phyloP scores from a whole-genome alignment of 2,329 filamentous ascomycete species.

The Exophiala bonariae region DNA sequence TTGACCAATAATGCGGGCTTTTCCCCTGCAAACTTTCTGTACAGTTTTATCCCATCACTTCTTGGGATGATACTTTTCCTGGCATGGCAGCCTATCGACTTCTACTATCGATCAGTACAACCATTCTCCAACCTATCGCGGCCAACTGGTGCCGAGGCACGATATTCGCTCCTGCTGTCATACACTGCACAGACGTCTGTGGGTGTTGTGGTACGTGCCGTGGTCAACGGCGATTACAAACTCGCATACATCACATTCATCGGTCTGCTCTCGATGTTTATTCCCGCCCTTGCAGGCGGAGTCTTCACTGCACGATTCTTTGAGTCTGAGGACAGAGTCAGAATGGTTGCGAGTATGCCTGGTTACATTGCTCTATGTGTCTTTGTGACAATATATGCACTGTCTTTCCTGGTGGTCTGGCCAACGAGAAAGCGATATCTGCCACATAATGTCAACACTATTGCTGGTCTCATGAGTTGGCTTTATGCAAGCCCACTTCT shows the following conservation, averaged over 20 bases:
- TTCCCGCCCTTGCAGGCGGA: constrained; percentile 62
- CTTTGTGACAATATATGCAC: constrained; percentile 68
- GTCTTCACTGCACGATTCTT: constrained; percentile 65
- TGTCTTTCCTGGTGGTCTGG: constrained; percentile 63
- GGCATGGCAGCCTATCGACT: constrained; percentile 59
- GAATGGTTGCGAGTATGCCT: constrained; percentile 71
- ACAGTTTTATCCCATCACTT: constrained; percentile 63
- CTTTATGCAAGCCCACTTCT: constrained; percentile 71
- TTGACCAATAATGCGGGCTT: constrained; percentile 65
- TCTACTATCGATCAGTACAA: constrained; percentile 59
- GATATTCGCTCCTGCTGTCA: constrained; percentile 56
- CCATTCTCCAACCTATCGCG: constrained; percentile 58
- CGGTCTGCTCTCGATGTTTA: constrained; percentile 50
- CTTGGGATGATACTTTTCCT: constrained; percentile 62
- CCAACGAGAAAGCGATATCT: constrained; percentile 64
- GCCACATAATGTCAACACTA: constrained; percentile 69
- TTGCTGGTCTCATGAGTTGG: constrained; percentile 77
- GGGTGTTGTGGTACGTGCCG: constrained; percentile 52
- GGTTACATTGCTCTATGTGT: constrained; percentile 72
- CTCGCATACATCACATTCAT: constrained; percentile 58
- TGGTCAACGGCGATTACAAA: constrained; percentile 57
- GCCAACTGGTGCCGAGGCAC: constrained; percentile 53
- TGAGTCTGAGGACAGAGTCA: constrained; percentile 40
- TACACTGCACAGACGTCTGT: constrained; percentile 58
- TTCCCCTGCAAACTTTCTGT: constrained; percentile 84